Evolutionary conservation across 495 filamentous ascomycete species (phyloP).

Genomic region (Cetradonia linearis): DNA sequence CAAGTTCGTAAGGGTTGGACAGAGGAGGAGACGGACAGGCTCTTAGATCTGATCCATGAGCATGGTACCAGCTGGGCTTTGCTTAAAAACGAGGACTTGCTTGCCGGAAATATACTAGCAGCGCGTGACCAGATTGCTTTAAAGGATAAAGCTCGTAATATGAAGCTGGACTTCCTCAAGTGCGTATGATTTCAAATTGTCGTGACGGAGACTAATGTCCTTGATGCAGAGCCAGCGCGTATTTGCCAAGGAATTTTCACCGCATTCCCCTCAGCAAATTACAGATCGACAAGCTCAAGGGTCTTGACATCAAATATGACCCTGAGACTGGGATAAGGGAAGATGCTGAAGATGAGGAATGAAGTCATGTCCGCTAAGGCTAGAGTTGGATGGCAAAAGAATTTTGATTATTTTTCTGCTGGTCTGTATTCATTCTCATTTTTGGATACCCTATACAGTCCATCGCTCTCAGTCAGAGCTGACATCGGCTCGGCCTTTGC

Average conservation of each 20-base stretch:
- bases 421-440: neutral
- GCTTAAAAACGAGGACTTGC: slow-evolving; percentile 34
- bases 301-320: slow-evolving; percentile 18
- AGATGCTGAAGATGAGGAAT: slow-evolving; percentile 18
- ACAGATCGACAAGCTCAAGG: slow-evolving; percentile 19
- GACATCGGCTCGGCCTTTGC: neutral
- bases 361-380: neutral
- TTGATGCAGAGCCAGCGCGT: slow-evolving; percentile 14
- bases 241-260: slow-evolving; percentile 21
- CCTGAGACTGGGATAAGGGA: slow-evolving; percentile 18
- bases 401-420: neutral
- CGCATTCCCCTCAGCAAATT: slow-evolving; percentile 17
- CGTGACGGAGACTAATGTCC: neutral
- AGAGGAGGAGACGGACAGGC: slow-evolving; percentile 35
- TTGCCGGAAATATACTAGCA: slow-evolving; percentile 31
- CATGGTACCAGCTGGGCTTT: slow-evolving; percentile 43
- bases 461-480: neutral
- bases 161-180: slow-evolving; percentile 52
- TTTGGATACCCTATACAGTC: slow-evolving; percentile 3
- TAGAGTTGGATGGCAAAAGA: neutral
- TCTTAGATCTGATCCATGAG: slow-evolving; percentile 41
- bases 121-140: slow-evolving; percentile 49
- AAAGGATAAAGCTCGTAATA: slow-evolving; percentile 56
- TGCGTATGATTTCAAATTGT: slow-evolving; percentile 27
- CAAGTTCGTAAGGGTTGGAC: slow-evolving; percentile 43